Evolutionary conservation across 2,329 filamentous ascomycete species (phyloP), one percentile per base, ranked within the genome.

Genomic region (Aspergillus eucalypticola): DNA sequence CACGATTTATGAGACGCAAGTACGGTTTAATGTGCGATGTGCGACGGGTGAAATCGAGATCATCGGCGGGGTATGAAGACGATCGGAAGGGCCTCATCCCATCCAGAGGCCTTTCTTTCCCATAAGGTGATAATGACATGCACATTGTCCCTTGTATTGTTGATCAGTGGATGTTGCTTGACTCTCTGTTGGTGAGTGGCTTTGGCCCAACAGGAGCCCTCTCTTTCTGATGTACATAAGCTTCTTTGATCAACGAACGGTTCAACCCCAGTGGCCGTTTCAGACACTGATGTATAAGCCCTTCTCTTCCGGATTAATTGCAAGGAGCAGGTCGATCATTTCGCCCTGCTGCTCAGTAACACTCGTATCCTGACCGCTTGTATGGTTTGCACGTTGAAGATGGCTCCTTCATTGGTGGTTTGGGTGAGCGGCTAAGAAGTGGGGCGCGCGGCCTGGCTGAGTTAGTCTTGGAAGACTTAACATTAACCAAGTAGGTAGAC

Each of bases 191-290:
- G 54, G 51, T 59, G 46, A 49, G 53, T 58, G 58, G 52, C 58
- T 54, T 64, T 60, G 38, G 61, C 54, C 61, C 58, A 56, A 58
- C 64, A 62, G 60, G 60, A 56, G 66, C 62, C 67, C 61, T 61
- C 63, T 62, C 66, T 61, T 69, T 71, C 68, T 71, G 70, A 73
- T 73, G 71, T 74, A 74, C 67, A 74, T 74, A 74, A 68, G 66
- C 68, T 71, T 68, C 55, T 59, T 63, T 59, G 61, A 62, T 64
- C 60, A 58, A 59, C 64, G 62, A 59, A 59, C 64, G 62, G 59
- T 59, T 61, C 58, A 57, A 60, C 57, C 66, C 67, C 63, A 71
- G 66, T 67, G 65, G 61, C 61, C 61, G 61, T 67, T 59, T 61
- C 62, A 67, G 59, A 67, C 57, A 60, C 46, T 54, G 55, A 49